Conservation (phyloP, 2,329 filamentous ascomycete species). For the Diaporthe caulivora region DNA sequence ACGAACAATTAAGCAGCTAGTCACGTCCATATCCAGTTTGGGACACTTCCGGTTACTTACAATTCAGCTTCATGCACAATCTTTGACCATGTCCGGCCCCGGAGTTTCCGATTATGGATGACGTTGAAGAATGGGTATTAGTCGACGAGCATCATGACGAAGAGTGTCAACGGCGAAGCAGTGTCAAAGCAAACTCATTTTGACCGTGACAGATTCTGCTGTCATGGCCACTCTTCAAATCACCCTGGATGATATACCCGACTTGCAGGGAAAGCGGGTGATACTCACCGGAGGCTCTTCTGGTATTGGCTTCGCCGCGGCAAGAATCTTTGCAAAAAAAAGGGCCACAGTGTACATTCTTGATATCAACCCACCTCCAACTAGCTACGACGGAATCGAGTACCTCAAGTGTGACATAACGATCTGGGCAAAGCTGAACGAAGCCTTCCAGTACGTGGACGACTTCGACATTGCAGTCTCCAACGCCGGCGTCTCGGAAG, state of each 20-base stretch:
- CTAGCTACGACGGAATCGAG: conserved; percentile 34
- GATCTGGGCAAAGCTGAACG: conserved; percentile 44
- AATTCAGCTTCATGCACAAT: not conserved
- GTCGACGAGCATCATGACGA: not conserved
- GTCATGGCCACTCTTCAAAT: not conserved
- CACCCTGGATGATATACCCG: not conserved
- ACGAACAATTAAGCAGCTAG: not conserved
- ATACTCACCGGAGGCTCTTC: conserved; percentile 44
- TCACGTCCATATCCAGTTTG: not conserved
- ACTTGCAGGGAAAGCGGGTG: conserved; percentile 1
- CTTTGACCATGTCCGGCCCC: not conserved
- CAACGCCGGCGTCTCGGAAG: conserved; percentile 47
- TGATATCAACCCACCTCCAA: conserved; percentile 43
- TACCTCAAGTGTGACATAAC: conserved; percentile 46
- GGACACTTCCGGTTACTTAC: not conserved
- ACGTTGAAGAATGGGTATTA: not conserved
- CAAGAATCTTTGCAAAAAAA: conserved; percentile 46
- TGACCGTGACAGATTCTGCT: not conserved
- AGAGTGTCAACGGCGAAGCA: not conserved
- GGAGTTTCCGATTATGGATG: not conserved
- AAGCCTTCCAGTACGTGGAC: conserved; percentile 42
- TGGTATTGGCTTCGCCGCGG: conserved; percentile 51
- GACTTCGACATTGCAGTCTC: conserved; percentile 43
- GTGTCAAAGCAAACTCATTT: not conserved
- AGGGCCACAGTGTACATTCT: conserved; percentile 46